Evolutionary conservation across 805 yeast species (phyloP), one percentile per base, ranked within the genome.

Genomic region (Wickerhamomyces alni): DNA sequence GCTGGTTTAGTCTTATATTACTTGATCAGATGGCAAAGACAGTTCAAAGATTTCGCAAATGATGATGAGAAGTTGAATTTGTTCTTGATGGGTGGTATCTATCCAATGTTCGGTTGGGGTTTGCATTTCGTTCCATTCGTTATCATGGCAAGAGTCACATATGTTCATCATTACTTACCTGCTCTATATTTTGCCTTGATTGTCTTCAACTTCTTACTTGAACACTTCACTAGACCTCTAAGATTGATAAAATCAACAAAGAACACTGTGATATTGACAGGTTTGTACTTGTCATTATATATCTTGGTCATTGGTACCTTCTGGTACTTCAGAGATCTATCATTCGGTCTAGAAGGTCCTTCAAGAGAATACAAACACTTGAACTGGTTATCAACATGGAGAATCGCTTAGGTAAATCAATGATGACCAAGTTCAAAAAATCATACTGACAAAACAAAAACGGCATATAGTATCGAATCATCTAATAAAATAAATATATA

Each of bases 151-250:
- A 75, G 95, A 70, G 93, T 85, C 49, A 82, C 91, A 0, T 85
- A 85, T 53, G 87, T 82, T 33, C 95, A 85, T 59, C 95, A 85
- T 65, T 85, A 85, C 60, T 67, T 83, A 55, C 95, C 95, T 35
- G 89, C 93, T 0, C 67, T 85, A 48, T 85, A 85, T 62, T 85
- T 85, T 60, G 87, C 87, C 37, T 65, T 81, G 61, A 60, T 78
- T 39, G 74, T 76, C 30, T 58, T 72, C 36, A 72, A 74, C 5
- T 80, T 75, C 56, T 61, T 71, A 40, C 57, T 78, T 32, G 87
- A 80, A 46, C 58, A 54, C 37, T 48, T 63, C 45, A 49, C 57
- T 16, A 54, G 53, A 30, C 54, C 59, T 19, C 39, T 47, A 33
- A 48, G 50, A 42, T 42, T 42, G 8, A 32, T 27, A 4, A 45